Evolutionary conservation across 805 yeast species (phyloP).

Genomic region (Millerozyma miso): DNA sequence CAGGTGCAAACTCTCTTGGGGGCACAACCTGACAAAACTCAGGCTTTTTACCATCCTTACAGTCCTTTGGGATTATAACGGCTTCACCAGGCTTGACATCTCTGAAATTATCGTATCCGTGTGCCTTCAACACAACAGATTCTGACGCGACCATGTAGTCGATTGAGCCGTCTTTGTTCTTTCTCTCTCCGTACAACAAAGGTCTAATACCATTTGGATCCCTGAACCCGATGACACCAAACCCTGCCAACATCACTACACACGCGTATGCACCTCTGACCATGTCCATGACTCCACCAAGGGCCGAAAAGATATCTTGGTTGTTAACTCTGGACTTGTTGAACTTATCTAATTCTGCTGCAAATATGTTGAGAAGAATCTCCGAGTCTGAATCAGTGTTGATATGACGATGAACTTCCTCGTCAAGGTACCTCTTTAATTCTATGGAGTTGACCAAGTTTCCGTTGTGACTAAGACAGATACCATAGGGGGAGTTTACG

Average conservation of each 20-base stretch:
- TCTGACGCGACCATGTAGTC: conserved; percentile 97
- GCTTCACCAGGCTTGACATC: conserved; percentile 96
- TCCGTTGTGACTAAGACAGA: conserved; percentile 88
- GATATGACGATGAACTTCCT: conserved; percentile 92
- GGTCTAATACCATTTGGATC: conserved; percentile 98
- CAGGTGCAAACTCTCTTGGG: conserved; percentile 79
- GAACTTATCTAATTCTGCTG: conserved; percentile 84
- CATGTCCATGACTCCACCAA: conserved; percentile 72
- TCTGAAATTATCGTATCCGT: conserved; percentile 72
- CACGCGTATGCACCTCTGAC: conserved; percentile 98
- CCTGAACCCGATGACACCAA: conserved; percentile 91
- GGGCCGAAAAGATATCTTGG: conserved; percentile 81
- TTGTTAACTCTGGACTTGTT: conserved; percentile 92
- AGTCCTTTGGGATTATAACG: conserved; percentile 80
- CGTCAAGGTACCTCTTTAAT: conserved; percentile 77
- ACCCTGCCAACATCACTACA: conserved; percentile 92
- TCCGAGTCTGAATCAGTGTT: conserved; percentile 97
- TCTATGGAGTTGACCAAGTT: conserved; percentile 85
- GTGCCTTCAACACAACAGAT: conserved; percentile 90
- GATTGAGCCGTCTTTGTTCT: conserved; percentile 56
- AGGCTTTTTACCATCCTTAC: conserved; percentile 48
- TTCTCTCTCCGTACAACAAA: conserved; percentile 77
- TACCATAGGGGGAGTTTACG: conserved; percentile 95
- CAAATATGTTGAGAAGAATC: conserved; percentile 82
- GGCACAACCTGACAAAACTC: conserved; percentile 85